These are phyloP conservation scores for Candida insectalens DNA, from an alignment of 805 yeast genomes.

Conservation along the genomic window DNA sequence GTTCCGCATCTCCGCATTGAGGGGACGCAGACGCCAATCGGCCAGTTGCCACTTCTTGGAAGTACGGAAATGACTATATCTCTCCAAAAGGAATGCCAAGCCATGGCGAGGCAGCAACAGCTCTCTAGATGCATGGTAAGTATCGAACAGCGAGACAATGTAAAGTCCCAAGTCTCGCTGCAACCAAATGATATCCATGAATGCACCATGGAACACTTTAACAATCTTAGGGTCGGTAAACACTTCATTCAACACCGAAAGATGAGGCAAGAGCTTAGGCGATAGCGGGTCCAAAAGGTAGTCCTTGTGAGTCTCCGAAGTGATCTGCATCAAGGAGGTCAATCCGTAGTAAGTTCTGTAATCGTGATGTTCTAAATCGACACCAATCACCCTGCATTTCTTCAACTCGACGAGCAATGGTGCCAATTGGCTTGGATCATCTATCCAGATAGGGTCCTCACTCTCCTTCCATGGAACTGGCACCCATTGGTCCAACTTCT, in stretches of 20 bases:
- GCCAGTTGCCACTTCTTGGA: slow-evolving; percentile 93
- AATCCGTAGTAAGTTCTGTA: slow-evolving; percentile 83
- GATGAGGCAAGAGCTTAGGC: slow-evolving; percentile 51
- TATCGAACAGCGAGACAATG: slow-evolving; percentile 83
- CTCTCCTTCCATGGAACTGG: slow-evolving; percentile 53
- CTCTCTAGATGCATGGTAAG: slow-evolving; percentile 78
- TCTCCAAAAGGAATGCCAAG: slow-evolving; percentile 74
- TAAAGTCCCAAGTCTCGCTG: slow-evolving; percentile 93
- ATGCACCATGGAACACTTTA: slow-evolving; percentile 93
- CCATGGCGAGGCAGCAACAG: slow-evolving; percentile 78
- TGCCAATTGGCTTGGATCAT: slow-evolving; percentile 39
- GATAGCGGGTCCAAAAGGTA: slow-evolving; percentile 81
- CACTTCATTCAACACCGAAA: slow-evolving; percentile 56
- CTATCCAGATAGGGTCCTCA: slow-evolving; percentile 54
- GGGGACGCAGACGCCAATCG: slow-evolving; percentile 91
- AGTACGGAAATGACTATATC: slow-evolving; percentile 73
- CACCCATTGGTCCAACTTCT: slow-evolving; percentile 32
- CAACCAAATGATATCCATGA: slow-evolving; percentile 94
- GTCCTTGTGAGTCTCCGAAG: slow-evolving; percentile 52
- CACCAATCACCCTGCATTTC: slow-evolving; percentile 59
- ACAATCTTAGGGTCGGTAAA: slow-evolving; percentile 74
- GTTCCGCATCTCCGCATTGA: slow-evolving; percentile 61
- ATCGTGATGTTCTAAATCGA: slow-evolving; percentile 95
- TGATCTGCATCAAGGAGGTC: slow-evolving; percentile 88
- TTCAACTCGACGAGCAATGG: slow-evolving; percentile 46